Evolutionary conservation across 768 basidiomycete species (phyloP), one percentile per base, ranked within the genome.

Genomic region (Leccinellum luteum): DNA sequence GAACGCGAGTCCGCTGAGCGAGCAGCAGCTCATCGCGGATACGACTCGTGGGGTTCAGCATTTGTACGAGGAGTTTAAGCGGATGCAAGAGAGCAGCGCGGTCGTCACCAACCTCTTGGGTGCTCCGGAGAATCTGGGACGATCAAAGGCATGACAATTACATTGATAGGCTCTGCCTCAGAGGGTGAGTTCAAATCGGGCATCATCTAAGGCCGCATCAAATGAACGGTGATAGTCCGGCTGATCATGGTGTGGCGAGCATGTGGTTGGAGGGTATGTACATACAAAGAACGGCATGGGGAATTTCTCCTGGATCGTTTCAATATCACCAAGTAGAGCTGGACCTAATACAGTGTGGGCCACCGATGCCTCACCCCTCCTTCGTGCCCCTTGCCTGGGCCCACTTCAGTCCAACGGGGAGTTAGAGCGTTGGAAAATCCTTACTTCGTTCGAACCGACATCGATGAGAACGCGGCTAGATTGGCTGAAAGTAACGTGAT

Each of bases 101-200:
- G 71, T 68, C n/a, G 70, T 72, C 61, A 72, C 58, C 48, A 68
- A 62, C 61, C 81, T 77, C 73, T 85, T 86, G 38, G 38, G 14
- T 83, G 83, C 64, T 79, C 82, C 51, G 85, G 86, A 64, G 92
- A 66, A 92, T 92, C 79, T 93, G 23, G 56, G 60, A 30, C 62
- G 64, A 44, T 50, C 60, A 31, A 70, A 51, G 54, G 38, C 21
- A 13, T 69, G 47, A 60, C 35, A 38, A 3, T 4, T 48, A 4
- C 14, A 23, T 23, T 10, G 14, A 6, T 7, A n/a, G n/a, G 2
- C 12, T 10, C 3, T 38, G 17, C 17, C 34, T 35, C 3, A 32
- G 31, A 13, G 3, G 35, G 8, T 15, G 15, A 35, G 34, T 15
- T 35, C 8, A 4, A 25, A 35, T 8, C 34, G 15, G 32, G 19